Conservation (phyloP, 1,139 yeast species). For the Saccharomycopsis hybrid region DNA sequence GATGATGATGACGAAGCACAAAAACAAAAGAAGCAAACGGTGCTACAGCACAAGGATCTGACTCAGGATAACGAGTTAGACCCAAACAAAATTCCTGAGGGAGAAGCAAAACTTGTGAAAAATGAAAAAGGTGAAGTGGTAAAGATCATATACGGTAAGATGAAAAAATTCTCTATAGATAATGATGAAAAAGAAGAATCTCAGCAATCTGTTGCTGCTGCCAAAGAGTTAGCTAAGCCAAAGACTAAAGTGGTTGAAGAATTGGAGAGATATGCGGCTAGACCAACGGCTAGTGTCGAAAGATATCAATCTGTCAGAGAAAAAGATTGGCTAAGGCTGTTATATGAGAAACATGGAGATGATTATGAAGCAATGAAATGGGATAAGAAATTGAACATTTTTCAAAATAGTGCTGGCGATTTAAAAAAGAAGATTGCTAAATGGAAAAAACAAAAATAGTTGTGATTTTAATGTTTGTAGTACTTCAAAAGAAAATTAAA, state of each 20-base stretch:
- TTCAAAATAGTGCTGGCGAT: slow-evolving; percentile 84
- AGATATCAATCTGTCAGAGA: slow-evolving; percentile 69
- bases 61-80: slow-evolving; percentile 40
- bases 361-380: slow-evolving; percentile 86
- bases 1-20: slow-evolving; percentile 31
- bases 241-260: slow-evolving; percentile 53
- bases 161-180: slow-evolving; percentile 25
- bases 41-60: slow-evolving; percentile 30
- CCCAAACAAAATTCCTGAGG: slow-evolving; percentile 53
- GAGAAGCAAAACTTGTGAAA: slow-evolving; percentile 76
- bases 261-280: slow-evolving; percentile 61
- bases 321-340: slow-evolving; percentile 56
- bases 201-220: slow-evolving; percentile 27
- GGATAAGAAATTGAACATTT: slow-evolving; percentile 78
- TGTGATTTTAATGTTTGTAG: slow-evolving; percentile 8
- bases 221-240: slow-evolving; percentile 28
- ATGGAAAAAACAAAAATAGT: slow-evolving; percentile 45
- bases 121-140: slow-evolving; percentile 68
- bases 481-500: slow-evolving; percentile 16
- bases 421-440: slow-evolving; percentile 58
- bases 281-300: slow-evolving; percentile 45
- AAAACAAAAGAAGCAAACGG: slow-evolving; percentile 32
- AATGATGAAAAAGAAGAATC: slow-evolving; percentile 29
- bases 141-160: slow-evolving; percentile 60
- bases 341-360: slow-evolving; percentile 78